Base-by-base conservation (phyloP, 163 green algal genomes). In the Scenedesmus sp. region DNA sequence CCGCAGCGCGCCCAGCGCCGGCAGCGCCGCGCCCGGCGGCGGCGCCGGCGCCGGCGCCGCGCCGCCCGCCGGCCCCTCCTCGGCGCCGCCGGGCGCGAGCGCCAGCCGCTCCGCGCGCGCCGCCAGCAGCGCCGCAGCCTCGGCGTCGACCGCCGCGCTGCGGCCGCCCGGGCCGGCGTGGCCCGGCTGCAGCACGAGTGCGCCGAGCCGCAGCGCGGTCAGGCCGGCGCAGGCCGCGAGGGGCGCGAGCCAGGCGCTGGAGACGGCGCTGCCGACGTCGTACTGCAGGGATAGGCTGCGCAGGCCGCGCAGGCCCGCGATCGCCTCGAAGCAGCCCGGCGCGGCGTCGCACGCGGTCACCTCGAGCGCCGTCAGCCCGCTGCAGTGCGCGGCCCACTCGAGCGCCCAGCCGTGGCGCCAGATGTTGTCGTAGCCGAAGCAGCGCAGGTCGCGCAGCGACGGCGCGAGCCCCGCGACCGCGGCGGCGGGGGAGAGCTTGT, bases 291-390 rank as follows among this genome's bases (percentile, higher is more conserved):
- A 34, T 24, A 77, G 42, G 34, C 10, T 56, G 11, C 34, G 15
- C 51, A 77, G 51, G 22, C 56, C n/a, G 51, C 54, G 67, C 67
- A 77, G 67, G 34, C 53, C 34, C 3, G 29, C 51, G 20, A 77
- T 2, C 2, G 60, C 67, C 34, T 65, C 51, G 65, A 65, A 77
- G 51, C 65, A 51, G 6, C 64, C 28, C 34, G 64, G 51, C 7
- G 34, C 67, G 20, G 67, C 67, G 54, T 33, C 54, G 5, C 28
- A 53, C 20, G 65, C 64, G 11, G 42, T n/a, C 11, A 77, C 31
- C 13, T 77, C 51, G 5, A 77, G 26, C 31, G 20, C 33, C 20
- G 66, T 75, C 9, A 75, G 20, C 7, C 48, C 24, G 48, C 31
- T 50, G 39, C 10, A 75, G 24, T 2, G 7, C 28, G 31, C 39